Evolutionary conservation across 306 rosid genomes (phyloP).

Genomic region (Benincasa hispida): DNA sequence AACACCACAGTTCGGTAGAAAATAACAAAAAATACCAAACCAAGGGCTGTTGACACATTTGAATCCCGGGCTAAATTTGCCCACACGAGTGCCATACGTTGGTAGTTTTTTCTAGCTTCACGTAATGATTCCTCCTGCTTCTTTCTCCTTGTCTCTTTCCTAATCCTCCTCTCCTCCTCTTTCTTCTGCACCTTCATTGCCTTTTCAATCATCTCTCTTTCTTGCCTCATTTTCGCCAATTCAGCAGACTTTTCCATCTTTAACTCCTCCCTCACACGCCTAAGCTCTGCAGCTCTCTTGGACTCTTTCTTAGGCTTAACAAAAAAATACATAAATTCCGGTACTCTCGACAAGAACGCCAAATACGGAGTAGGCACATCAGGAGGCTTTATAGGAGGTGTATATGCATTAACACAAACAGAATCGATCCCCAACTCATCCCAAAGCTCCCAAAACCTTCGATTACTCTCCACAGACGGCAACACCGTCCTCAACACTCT

Average conservation of each 20-base stretch:
- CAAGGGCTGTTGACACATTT: conserved; percentile 40
- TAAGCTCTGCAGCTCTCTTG: conserved; percentile 41
- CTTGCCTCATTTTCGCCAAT: conserved; percentile 28
- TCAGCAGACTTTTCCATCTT: conserved; percentile 46
- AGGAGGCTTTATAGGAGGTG: conserved; percentile 67
- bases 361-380: conserved; percentile 49
- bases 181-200: conserved; percentile 35
- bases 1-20: conserved; percentile 80
- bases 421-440: conserved; percentile 46
- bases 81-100: conserved; percentile 44
- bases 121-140: conserved; percentile 31
- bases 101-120: conserved; percentile 21
- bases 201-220: conserved; percentile 41
- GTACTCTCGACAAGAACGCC: conserved; percentile 26
- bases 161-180: conserved; percentile 45
- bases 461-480: conserved; percentile 47
- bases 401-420: conserved; percentile 57
- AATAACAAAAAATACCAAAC: conserved; percentile 51
- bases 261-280: conserved; percentile 48
- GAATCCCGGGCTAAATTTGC: conserved; percentile 35
- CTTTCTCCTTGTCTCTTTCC: conserved; percentile 33
- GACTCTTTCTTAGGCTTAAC: conserved; percentile 45
- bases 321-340: conserved; percentile 9
- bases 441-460: conserved; percentile 64
- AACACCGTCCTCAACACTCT: conserved; percentile 62